Percentiles rank a stretch among this genome's conserved stretches.
Conservation (phyloP, 805 yeast species). For the Candida pseudofarinosa region DNA sequence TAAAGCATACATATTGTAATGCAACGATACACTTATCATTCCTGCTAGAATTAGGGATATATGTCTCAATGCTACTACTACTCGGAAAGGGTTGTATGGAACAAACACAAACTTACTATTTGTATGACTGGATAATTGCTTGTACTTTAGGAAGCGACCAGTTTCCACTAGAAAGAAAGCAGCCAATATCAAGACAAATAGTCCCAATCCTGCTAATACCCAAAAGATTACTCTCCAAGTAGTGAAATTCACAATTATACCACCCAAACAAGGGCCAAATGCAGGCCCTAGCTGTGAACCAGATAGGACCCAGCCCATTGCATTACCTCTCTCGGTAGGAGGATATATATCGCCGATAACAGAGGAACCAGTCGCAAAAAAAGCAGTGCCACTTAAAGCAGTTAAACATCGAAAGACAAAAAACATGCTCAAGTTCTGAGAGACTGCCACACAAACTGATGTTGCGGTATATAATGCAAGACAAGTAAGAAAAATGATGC, state of each 20-base stretch:
- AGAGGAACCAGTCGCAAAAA: slow-evolving; percentile 51
- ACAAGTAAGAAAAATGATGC: slow-evolving; percentile 41
- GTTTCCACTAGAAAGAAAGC: slow-evolving; percentile 47
- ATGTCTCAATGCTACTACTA: slow-evolving; percentile 39
- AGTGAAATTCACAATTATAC: slow-evolving; percentile 46
- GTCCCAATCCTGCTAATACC: slow-evolving; percentile 45
- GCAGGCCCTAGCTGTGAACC: slow-evolving; percentile 56
- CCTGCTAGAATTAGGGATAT: slow-evolving; percentile 44
- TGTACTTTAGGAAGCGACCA: slow-evolving; percentile 22
- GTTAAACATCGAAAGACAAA: slow-evolving; percentile 46
- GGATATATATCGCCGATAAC: slow-evolving; percentile 48
- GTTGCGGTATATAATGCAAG: slow-evolving; percentile 21
- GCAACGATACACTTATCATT: slow-evolving; percentile 34
- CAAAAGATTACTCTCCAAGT: slow-evolving; percentile 53
- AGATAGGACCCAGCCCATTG: slow-evolving; percentile 44
- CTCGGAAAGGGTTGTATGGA: slow-evolving; percentile 43
- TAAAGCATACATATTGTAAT: slow-evolving; percentile 48
- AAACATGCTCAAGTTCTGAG: slow-evolving; percentile 52
- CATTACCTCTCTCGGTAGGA: slow-evolving; percentile 49
- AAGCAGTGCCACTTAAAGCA: slow-evolving; percentile 54
- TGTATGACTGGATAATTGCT: slow-evolving; percentile 12
- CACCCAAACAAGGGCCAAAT: slow-evolving; percentile 51
- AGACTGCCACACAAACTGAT: slow-evolving; percentile 37
- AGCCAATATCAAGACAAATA: slow-evolving; percentile 27
- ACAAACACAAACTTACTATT: slow-evolving; percentile 39